Conservation (phyloP, 768 basidiomycete species). For the Russula virescens region DNA sequence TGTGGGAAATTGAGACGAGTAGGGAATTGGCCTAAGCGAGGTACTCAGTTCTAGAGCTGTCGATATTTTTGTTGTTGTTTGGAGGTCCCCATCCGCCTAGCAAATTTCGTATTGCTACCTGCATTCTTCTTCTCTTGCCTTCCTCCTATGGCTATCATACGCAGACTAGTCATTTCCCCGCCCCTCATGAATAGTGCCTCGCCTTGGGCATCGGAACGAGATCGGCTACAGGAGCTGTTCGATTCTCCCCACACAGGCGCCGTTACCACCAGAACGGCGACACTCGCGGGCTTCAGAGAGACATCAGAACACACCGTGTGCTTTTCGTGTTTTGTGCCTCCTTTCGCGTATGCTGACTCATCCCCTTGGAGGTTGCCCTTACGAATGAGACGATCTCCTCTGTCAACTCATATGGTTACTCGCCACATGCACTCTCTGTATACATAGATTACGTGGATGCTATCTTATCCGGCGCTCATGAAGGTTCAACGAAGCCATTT, state of each 20-base stretch:
- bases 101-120: background rate
- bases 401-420: slow-evolving; percentile 84
- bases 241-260: slow-evolving; percentile 65
- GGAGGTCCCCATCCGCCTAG: background rate
- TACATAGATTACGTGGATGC: slow-evolving; percentile 61
- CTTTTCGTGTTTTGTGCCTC: background rate
- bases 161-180: slow-evolving; percentile 51
- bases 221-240: slow-evolving; percentile 62
- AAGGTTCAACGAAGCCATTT: slow-evolving; percentile 48
- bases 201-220: slow-evolving; percentile 69
- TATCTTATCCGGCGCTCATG: slow-evolving; percentile 38
- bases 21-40: background rate
- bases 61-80: slow-evolving; percentile 14
- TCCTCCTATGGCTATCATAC: slow-evolving; percentile 49
- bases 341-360: background rate
- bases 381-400: slow-evolving; percentile 47
- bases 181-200: slow-evolving; percentile 75
- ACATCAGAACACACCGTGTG: slow-evolving; percentile 55
- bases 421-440: slow-evolving; percentile 60
- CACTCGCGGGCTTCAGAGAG: slow-evolving; percentile 64
- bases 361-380: slow-evolving; percentile 57
- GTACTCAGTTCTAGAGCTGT: slow-evolving; percentile 7
- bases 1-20: slow-evolving; percentile 6
- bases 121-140: background rate
- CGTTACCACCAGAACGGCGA: slow-evolving; percentile 75